Percentiles rank a stretch among this genome's conserved stretches.
These are phyloP conservation scores for Cicer arietinum DNA, from an alignment of 306 rosid species.

Conservation along the genomic window DNA sequence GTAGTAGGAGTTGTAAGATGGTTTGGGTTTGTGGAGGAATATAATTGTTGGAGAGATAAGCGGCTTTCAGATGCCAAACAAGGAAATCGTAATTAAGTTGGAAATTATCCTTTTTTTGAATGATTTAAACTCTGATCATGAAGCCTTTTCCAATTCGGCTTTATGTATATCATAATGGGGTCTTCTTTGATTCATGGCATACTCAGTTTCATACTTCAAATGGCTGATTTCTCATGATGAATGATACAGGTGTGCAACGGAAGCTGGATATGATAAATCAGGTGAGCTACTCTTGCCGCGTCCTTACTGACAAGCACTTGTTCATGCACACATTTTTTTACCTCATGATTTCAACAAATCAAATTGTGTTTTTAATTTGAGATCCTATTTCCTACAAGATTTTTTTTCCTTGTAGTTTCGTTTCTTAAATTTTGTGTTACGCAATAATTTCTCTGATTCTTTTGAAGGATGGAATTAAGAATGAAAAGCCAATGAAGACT, in stretches of 20 bases:
- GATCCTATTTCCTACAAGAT: background rate
- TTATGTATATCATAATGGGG: background rate
- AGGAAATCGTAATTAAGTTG: background rate
- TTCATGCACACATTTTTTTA: background rate
- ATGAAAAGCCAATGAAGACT: conserved; percentile 59
- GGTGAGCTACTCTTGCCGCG: conserved; percentile 51
- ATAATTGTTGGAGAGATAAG: background rate
- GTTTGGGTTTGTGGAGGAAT: background rate
- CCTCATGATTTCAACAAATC: background rate
- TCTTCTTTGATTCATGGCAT: conserved; percentile 7
- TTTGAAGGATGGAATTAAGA: conserved; percentile 65
- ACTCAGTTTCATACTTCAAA: background rate
- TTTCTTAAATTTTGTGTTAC: background rate
- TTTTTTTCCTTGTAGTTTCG: background rate
- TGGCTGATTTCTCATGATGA: conserved; percentile 39
- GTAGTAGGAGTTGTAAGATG: background rate
- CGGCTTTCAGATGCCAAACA: background rate
- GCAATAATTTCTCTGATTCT: conserved; percentile 7
- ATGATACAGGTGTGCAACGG: conserved; percentile 87
- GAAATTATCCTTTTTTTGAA: background rate
- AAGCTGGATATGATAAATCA: conserved; percentile 81
- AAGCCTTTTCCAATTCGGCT: conserved; percentile 14
- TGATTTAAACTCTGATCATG: background rate
- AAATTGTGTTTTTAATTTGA: background rate
- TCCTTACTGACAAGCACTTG: conserved; percentile 1